Conservation (phyloP, 2,329 filamentous ascomycete species). For the Dichotomopilus funicola region DNA sequence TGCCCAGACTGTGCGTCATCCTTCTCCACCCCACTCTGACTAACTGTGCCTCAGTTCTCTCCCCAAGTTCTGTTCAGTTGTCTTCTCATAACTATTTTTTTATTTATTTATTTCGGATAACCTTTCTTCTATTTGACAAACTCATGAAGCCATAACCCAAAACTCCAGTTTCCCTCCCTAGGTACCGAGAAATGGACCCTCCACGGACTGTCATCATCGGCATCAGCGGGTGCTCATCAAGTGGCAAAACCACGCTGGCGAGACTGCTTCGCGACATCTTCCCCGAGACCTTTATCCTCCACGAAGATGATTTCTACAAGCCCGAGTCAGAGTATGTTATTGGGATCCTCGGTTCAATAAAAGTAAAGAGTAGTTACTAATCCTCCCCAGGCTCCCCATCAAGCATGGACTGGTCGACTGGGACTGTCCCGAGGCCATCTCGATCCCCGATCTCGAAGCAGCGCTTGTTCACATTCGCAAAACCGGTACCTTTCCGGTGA, state of each 20-base stretch:
- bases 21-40: too few species aligned
- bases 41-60: too few species aligned
- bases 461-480: constrained; percentile 64
- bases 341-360: too few species aligned
- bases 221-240: constrained; percentile 84
- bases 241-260: constrained; percentile 90
- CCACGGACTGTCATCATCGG: constrained; percentile 60
- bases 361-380: background rate
- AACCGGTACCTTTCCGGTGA: constrained; percentile 59
- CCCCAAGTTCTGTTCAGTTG: too few species aligned
- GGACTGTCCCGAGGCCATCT: constrained; percentile 79
- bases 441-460: constrained; percentile 60
- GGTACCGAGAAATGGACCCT: constrained; percentile 31
- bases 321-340: constrained; percentile 63
- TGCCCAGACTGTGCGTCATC: too few species aligned
- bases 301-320: constrained; percentile 94
- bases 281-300: constrained; percentile 71
- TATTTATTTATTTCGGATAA: too few species aligned
- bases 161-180: background rate
- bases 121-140: too few species aligned
- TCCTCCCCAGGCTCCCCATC: constrained; percentile 43
- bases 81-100: too few species aligned
- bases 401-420: constrained; percentile 69
- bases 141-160: background rate
- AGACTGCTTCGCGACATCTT: constrained; percentile 79